Evolutionary conservation across 1,284 basidiomycete genomes (phyloP), one percentile per base, ranked within the genome.

Genomic region (Peniophora sp.): DNA sequence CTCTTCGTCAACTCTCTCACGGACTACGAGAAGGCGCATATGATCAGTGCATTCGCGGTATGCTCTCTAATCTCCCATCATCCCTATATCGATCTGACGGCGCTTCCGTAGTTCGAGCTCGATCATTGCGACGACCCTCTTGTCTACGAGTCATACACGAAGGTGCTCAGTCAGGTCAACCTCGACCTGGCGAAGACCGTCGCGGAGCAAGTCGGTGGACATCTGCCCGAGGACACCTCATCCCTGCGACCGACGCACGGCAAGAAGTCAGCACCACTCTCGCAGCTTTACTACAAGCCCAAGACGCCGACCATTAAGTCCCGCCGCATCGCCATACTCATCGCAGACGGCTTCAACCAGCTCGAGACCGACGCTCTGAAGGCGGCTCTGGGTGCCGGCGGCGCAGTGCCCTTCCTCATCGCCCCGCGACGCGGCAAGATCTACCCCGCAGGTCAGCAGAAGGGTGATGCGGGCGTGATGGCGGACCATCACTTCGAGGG

Each of bases 1-100:
- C 73, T 92, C 17, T 90, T 88, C 70, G 84, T 79, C 68, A 92
- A 93, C 69, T 92, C 88, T 14, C 73, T 92, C 51, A 61, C 75
- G 1, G 59, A 71, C 0, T 61, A 78, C 50, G 90, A 93, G 70
- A 81, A 84, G 66, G 55, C 68, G 6, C 88, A 92, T 63, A n/a
- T 41, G 27, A 32, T 32, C 27, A 32, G 12, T 12, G 27, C 27
- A 12, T 41, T n/a, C 37, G 37, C 37, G 18, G 37, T 41, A 20
- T n/a, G 15, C 37, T 6, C 18, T 41, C 37, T 5, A 36, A 10
- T 36, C 34, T 10, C 34, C 34, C 34, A 36, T n/a, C 34, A 10
- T 10, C n/a, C 10, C n/a, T 36, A 36, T 10, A 10, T 36, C 10
- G 10, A 36, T 36, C 70, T 90, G 36, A 67, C 78, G 47, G 61